A percentile compares a stretch with the other conserved stretches of the same genome.
phyloP scores from a whole-genome alignment of 2,329 filamentous ascomycete genomes.

The Neonectria neomacrospora region DNA sequence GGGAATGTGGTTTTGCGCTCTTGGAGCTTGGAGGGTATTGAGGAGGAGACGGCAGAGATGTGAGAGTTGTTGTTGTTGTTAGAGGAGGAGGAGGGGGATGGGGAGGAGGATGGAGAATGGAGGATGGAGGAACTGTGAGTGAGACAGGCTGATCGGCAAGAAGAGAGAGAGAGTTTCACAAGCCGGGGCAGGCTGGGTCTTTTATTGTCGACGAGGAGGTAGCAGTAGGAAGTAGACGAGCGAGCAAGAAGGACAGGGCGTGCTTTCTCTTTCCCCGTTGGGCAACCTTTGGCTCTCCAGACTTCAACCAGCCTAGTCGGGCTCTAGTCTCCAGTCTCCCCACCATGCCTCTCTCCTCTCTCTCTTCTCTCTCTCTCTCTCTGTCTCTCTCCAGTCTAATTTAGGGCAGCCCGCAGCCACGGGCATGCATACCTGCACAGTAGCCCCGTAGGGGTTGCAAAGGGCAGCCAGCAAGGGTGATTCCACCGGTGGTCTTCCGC shows the following conservation, averaged over 20 bases:
- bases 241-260: not conserved
- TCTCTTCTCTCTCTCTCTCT: not conserved
- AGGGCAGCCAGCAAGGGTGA: not conserved
- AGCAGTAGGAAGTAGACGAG: not conserved
- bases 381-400: not conserved
- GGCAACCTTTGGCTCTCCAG: not conserved
- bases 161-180: slow-evolving; percentile 20
- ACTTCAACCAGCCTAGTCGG: not conserved
- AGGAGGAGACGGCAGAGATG: too few species aligned
- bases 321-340: not conserved
- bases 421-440: not conserved
- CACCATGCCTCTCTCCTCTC: not conserved
- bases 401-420: not conserved
- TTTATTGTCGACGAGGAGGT: slow-evolving; percentile 23
- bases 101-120: not conserved
- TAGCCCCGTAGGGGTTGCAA: not conserved
- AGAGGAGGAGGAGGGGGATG: not conserved
- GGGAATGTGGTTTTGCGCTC: slow-evolving; percentile 4
- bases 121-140: slow-evolving; percentile 9
- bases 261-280: not conserved
- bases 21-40: not conserved
- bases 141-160: slow-evolving; percentile 26
- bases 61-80: slow-evolving; percentile 1
- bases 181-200: slow-evolving; percentile 21
- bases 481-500: not conserved